phyloP scores from a whole-genome alignment of 1,284 basidiomycete species.

The Inonotus hispidus region DNA sequence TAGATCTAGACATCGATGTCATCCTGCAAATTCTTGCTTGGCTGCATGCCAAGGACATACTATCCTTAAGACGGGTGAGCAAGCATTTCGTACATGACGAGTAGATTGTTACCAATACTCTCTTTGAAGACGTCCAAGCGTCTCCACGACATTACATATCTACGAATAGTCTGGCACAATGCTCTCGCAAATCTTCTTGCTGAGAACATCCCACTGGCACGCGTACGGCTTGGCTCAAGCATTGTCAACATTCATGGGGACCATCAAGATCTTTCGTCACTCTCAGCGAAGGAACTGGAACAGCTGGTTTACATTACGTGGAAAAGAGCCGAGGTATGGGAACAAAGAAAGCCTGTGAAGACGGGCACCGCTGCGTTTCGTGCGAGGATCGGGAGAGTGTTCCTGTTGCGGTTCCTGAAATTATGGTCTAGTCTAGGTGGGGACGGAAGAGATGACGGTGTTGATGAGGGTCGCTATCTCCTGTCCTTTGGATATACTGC shows the following conservation, averaged over 20 bases:
- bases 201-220: conserved; percentile 43
- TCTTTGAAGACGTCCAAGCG: conserved; percentile 42
- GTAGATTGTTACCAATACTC: not conserved
- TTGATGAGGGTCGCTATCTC: conserved; percentile 13
- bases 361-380: conserved; percentile 18
- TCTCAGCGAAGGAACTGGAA: conserved; percentile 42
- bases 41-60: conserved; percentile 9
- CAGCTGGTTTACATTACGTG: conserved; percentile 33
- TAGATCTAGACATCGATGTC: conserved; percentile 15
- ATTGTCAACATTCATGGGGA: not conserved
- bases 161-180: conserved; percentile 46
- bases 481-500: conserved; percentile 11
- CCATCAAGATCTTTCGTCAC: conserved; percentile 24
- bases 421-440: conserved; percentile 8
- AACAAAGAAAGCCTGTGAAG: conserved; percentile 21
- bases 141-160: conserved; percentile 37
- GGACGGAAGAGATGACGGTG: conserved; percentile 17
- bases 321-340: conserved; percentile 52
- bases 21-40: conserved; percentile 5
- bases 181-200: conserved; percentile 38
- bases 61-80: conserved; percentile 12
- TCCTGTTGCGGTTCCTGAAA: conserved; percentile 42
- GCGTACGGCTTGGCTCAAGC: conserved; percentile 7
- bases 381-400: conserved; percentile 27
- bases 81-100: not conserved